A percentile compares a stretch with the other conserved stretches of the same genome.
These are phyloP conservation scores for Pichia exigua DNA, from an alignment of 805 yeast genomes.

Conservation along the genomic window DNA sequence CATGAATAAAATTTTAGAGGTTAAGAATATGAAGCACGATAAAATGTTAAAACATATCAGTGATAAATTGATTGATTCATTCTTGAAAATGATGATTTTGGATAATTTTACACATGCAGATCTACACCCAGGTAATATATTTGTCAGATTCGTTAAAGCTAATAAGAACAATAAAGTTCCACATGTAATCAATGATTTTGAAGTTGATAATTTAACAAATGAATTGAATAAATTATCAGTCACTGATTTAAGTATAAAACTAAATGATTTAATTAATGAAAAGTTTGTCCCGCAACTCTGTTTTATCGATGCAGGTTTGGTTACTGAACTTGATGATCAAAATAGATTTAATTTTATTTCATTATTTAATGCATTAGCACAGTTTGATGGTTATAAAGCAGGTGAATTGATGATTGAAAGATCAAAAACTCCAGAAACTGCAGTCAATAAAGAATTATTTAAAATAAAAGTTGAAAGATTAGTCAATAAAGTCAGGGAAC, in stretches of 20 bases:
- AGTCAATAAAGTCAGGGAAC: constrained; percentile 69
- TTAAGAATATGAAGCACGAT: constrained; percentile 36
- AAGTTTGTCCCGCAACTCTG: constrained; percentile 82
- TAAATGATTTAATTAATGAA: constrained; percentile 35
- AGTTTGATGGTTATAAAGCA: constrained; percentile 88
- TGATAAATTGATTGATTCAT: constrained; percentile 83
- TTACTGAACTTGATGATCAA: constrained; percentile 72
- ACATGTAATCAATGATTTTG: constrained; percentile 35
- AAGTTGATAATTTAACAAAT: constrained; percentile 38
- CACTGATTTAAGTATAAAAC: constrained; percentile 33
- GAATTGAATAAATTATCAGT: constrained; percentile 31
- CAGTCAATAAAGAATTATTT: constrained; percentile 73
- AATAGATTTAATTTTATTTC: constrained; percentile 85
- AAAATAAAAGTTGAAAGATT: constrained; percentile 80
- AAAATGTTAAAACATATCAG: constrained; percentile 59
- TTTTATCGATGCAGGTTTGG: constrained; percentile 87
- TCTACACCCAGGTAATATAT: constrained; percentile 92
- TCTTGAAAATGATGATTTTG: constrained; percentile 82
- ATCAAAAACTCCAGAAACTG: constrained; percentile 91
- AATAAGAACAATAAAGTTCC: constrained; percentile 18
- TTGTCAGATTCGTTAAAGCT: constrained; percentile 40
- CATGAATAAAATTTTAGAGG: constrained; percentile 58
- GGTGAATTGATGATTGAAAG: constrained; percentile 95
- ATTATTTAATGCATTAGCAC: constrained; percentile 78
- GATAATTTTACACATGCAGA: constrained; percentile 97